Conservation (phyloP, 1,139 yeast species). For the Candida tropicalis region DNA sequence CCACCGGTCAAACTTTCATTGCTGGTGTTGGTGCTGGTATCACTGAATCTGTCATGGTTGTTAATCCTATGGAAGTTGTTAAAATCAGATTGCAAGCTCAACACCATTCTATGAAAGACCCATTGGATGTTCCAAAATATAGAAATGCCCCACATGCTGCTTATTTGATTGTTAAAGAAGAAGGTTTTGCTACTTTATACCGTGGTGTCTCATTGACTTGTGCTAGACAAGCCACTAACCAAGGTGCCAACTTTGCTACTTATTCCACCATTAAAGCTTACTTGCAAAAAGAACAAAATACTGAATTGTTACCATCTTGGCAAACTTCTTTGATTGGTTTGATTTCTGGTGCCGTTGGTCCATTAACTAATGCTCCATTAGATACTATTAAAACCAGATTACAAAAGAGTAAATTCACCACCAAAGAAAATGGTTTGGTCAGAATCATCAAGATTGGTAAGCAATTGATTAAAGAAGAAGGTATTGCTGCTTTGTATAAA, state of each 20-base stretch:
- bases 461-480: constrained; percentile 87
- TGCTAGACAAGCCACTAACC: constrained; percentile 97
- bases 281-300: constrained; percentile 66
- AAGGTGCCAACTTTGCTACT: constrained; percentile 97
- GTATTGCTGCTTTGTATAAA: constrained; percentile 82
- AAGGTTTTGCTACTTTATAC: constrained; percentile 86
- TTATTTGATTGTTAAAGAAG: constrained; percentile 81
- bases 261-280: constrained; percentile 81
- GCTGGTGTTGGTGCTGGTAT: constrained; percentile 99
- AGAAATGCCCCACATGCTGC: constrained; percentile 93
- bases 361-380: constrained; percentile 95
- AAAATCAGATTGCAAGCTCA: constrained; percentile 97
- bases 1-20: constrained; percentile 73
- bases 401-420: constrained; percentile 82
- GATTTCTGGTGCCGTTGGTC: constrained; percentile 95
- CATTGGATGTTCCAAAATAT: constrained; percentile 79
- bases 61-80: constrained; percentile 96
- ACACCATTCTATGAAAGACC: constrained; percentile 85
- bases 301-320: constrained; percentile 81
- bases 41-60: constrained; percentile 93
- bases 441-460: constrained; percentile 81
- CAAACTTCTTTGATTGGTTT: constrained; percentile 92
- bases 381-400: constrained; percentile 97
- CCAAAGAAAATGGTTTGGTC: constrained; percentile 70
- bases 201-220: constrained; percentile 96